Percentiles rank a stretch among this genome's conserved stretches.
phyloP scores from a whole-genome alignment of 495 filamentous ascomycete genomes.

The Poronia punctata region DNA sequence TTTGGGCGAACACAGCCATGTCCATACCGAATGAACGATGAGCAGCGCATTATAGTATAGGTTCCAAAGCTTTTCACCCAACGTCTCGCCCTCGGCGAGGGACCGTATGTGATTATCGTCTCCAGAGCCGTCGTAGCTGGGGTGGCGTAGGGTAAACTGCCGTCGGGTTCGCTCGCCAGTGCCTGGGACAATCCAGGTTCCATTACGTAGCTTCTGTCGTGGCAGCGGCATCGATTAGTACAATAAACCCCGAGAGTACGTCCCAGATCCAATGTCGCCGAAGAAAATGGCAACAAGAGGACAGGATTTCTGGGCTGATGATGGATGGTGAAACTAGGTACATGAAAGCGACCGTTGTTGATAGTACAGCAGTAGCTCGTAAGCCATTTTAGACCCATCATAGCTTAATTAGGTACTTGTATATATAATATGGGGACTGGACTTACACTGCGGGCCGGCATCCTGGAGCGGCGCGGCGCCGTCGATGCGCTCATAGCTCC shows the following conservation, averaged over 20 bases:
- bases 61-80: constrained; percentile 18
- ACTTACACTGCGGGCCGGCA: constrained; percentile 9
- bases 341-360: too few relatives aligned
- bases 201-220: constrained; percentile 51
- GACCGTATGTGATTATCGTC: constrained; percentile 20
- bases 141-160: constrained; percentile 47
- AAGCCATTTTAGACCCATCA: not conserved
- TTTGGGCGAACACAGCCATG: constrained; percentile 43
- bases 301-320: too few relatives aligned
- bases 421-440: constrained; percentile 1
- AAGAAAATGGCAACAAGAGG: too few relatives aligned
- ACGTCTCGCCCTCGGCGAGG: constrained; percentile 19
- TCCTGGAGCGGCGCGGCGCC: constrained; percentile 5
- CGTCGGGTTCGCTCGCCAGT: constrained; percentile 56
- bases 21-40: constrained; percentile 18
- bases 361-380: too few relatives aligned
- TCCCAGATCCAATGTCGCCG: too few relatives aligned
- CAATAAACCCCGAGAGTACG: not conserved
- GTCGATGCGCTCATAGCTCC: constrained; percentile 1
- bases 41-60: constrained; percentile 20
- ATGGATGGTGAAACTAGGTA: not conserved
- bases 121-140: constrained; percentile 16
- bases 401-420: not conserved
- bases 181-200: constrained; percentile 52
- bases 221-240: constrained; percentile 22